phyloP scores from a whole-genome alignment of 345 rosid genomes.

The Diplotaxis tenuifolia region DNA sequence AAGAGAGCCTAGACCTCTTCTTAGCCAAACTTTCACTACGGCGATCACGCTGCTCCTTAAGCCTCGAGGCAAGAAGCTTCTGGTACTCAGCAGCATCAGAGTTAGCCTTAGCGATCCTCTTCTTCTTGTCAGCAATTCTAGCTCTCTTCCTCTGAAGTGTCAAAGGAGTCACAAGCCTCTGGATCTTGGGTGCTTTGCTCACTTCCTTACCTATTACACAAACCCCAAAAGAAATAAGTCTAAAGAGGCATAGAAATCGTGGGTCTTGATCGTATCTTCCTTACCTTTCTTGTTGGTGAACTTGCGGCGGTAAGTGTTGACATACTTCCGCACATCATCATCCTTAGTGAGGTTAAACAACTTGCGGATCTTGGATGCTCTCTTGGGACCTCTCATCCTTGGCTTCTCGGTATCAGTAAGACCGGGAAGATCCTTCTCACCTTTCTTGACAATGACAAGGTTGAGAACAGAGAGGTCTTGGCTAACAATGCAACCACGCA shows the following conservation, averaged over 20 bases:
- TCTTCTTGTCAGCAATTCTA: constrained; percentile 80
- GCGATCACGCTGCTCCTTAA: constrained; percentile 84
- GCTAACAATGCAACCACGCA: constrained; percentile 89
- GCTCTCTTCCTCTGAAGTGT: constrained; percentile 83
- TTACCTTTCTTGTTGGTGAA: constrained; percentile 74
- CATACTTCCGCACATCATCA: constrained; percentile 88
- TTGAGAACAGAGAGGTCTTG: constrained; percentile 82
- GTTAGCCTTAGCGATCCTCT: constrained; percentile 81
- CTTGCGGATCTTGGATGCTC: constrained; percentile 86
- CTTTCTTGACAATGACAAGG: constrained; percentile 88
- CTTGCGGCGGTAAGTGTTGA: constrained; percentile 78
- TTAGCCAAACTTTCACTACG: constrained; percentile 91
- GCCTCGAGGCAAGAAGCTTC: constrained; percentile 77
- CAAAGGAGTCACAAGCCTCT: constrained; percentile 84
- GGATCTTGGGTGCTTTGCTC: constrained; percentile 88
- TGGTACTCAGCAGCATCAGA: constrained; percentile 88
- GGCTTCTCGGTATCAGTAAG: constrained; percentile 88
- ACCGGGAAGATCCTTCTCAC: constrained; percentile 81
- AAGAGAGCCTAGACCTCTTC: constrained; percentile 82
- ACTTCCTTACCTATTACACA: constrained; percentile 59
- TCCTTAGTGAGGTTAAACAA: constrained; percentile 83
- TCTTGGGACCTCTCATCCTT: constrained; percentile 94
- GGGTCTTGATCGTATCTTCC: background rate
- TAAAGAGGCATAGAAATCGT: background rate
- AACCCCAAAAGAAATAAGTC: background rate